Evolutionary conservation across 1,284 basidiomycete species (phyloP).

Genomic region (Cronartium quercuum): DNA sequence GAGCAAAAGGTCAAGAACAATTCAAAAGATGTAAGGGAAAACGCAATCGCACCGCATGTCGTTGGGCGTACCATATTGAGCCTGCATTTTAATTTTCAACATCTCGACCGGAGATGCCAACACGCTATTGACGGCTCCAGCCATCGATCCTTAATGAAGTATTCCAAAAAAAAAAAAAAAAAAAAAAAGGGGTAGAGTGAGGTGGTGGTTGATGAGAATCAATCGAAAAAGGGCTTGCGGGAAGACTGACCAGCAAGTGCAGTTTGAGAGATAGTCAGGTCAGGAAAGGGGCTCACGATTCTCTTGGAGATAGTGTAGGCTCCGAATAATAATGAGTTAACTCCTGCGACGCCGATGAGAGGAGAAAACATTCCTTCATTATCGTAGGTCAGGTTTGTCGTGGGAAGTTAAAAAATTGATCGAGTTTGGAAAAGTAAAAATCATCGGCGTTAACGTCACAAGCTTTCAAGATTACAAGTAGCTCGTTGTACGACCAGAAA

Average conservation of each 20-base stretch:
- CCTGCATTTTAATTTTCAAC: constrained; percentile 86
- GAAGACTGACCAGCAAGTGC: constrained; percentile 65
- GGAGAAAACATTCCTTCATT: constrained; percentile 77
- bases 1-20: not conserved
- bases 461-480: not conserved
- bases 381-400: too few species aligned
- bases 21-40: not conserved
- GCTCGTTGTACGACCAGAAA: not conserved
- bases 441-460: not conserved
- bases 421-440: too few species aligned
- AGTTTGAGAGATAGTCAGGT: constrained; percentile 69
- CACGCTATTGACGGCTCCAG: constrained; percentile 79
- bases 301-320: constrained; percentile 76
- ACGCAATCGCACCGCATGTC: constrained; percentile 16
- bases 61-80: constrained; percentile 62
- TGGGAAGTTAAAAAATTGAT: too few species aligned
- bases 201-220: too few species aligned
- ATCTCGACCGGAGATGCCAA: constrained; percentile 70
- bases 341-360: constrained; percentile 85
- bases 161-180: not conserved
- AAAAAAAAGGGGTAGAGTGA: too few species aligned
- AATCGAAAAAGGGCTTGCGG: too few species aligned
- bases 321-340: constrained; percentile 90
- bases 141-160: constrained; percentile 57
- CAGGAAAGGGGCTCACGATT: constrained; percentile 76